Percentiles rank a stretch among this genome's conserved stretches.
Conservation (phyloP, 768 basidiomycete genomes). For the Lactarius quietus region DNA sequence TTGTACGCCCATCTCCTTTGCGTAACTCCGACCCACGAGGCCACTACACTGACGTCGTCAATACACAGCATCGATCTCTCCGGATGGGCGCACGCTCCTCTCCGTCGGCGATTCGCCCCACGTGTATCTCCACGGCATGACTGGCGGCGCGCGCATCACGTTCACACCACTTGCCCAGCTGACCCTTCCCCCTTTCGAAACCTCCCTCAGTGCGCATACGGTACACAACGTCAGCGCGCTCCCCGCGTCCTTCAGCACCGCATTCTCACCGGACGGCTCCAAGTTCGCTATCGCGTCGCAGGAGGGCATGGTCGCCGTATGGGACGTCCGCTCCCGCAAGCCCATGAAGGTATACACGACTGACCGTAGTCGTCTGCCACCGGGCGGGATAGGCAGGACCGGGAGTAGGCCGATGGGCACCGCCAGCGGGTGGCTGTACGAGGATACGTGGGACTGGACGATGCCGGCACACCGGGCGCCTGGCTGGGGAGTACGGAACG, state of each 20-base stretch:
- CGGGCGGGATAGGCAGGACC: slow-evolving; percentile 17
- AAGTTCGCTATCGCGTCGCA: slow-evolving; percentile 85
- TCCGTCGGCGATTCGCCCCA: slow-evolving; percentile 90
- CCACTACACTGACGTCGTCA: not conserved
- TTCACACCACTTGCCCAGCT: slow-evolving; percentile 70
- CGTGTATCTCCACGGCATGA: slow-evolving; percentile 76
- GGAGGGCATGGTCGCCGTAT: slow-evolving; percentile 74
- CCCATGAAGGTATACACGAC: slow-evolving; percentile 69
- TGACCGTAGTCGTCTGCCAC: slow-evolving; percentile 35
- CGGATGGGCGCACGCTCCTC: slow-evolving; percentile 80
- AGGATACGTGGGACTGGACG: slow-evolving; percentile 69
- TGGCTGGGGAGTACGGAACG: slow-evolving; percentile 79
- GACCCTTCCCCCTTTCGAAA: slow-evolving; percentile 51
- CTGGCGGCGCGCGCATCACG: slow-evolving; percentile 55
- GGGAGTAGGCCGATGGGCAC: slow-evolving; percentile 36
- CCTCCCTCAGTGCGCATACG: slow-evolving; percentile 30
- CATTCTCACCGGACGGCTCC: slow-evolving; percentile 69
- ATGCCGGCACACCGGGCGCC: slow-evolving; percentile 50
- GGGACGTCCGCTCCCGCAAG: slow-evolving; percentile 75
- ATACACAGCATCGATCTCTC: slow-evolving; percentile 76
- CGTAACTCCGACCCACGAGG: not conserved
- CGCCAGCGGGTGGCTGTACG: slow-evolving; percentile 52
- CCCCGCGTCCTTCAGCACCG: slow-evolving; percentile 74
- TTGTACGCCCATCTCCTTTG: slow-evolving; percentile 47
- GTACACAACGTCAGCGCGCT: slow-evolving; percentile 32